Evolutionary conservation across 139 green algal species (phyloP), one percentile per base, ranked within the genome.

Genomic region (Picochlorum sp.): DNA sequence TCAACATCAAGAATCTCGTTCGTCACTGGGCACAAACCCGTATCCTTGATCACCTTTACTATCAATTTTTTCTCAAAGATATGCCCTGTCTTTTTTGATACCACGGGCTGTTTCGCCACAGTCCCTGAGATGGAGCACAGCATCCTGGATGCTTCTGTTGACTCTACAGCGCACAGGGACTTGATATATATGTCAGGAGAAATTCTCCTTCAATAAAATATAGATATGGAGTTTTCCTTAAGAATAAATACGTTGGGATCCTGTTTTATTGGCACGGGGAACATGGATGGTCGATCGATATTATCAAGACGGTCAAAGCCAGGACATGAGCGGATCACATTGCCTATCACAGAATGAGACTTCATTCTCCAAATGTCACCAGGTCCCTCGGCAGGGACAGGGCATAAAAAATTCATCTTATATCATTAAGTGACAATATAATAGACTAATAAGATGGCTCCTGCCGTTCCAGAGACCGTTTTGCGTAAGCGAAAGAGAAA

Each of bases 21-120:
- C 2, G 89, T 95, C 3, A 97, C 79, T 2, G 92, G 92, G 63
- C 86, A 90, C 21, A 82, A 81, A 2, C 91, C 91, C 4, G 81
- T 95, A 60, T 96, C 88, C 68, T 81, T 71, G 18, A 90, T 67
- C 58, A 88, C 78, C 57, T 97, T 95, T 41, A 89, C 77, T 14
- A 97, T 85, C n/a, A 98, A 69, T 1, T 75, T 66, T 55, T 74
- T 74, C 60, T 98, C 92, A 67, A 90, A 98, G 6, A 98, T 65
- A 23, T 92, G 85, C 1, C 92, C 92, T 1, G 67, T 85, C 49
- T 89, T 93, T 2, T 62, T 82, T 18, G 80, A 90, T 21, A 97
- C 82, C 10, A 97, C 91, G 0, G 89, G 89, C 49, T 94, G 74
- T 72, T 94, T 83, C 0, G 92, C 90, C 49, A 96, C 85, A 0